Evolutionary conservation across 2,329 filamentous ascomycete species (phyloP).

Genomic region (Colletotrichum navitas): DNA sequence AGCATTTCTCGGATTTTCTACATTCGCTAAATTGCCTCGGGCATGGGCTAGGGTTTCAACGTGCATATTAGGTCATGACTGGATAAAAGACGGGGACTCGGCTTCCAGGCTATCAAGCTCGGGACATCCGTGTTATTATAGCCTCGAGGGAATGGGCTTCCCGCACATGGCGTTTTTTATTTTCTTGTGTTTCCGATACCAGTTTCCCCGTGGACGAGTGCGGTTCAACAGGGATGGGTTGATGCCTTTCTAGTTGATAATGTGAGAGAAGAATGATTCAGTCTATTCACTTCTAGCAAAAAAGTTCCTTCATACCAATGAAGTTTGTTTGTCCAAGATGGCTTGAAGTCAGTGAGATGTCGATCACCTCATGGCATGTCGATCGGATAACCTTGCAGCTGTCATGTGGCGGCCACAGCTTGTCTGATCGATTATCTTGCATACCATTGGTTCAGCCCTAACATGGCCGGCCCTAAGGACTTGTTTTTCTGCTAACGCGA

Average conservation of each 20-base stretch:
- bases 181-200: slow-evolving; percentile 39
- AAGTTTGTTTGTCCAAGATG: neutral
- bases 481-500: slow-evolving; percentile 11
- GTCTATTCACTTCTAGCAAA: slow-evolving; percentile 15
- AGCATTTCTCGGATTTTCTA: slow-evolving; percentile 38
- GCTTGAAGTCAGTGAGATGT: slow-evolving; percentile 27
- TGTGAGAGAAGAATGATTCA: slow-evolving; percentile 37
- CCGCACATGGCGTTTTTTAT: slow-evolving; percentile 39
- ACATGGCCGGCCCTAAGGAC: slow-evolving; percentile 16
- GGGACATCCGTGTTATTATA: slow-evolving; percentile 9
- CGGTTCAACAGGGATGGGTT: slow-evolving; percentile 38
- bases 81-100: slow-evolving; percentile 40
- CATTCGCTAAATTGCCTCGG: slow-evolving; percentile 39
- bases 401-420: slow-evolving; percentile 24
- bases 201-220: slow-evolving; percentile 27
- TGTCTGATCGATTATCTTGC: slow-evolving; percentile 26
- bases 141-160: slow-evolving; percentile 26
- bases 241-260: slow-evolving; percentile 41
- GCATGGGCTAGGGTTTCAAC: slow-evolving; percentile 36
- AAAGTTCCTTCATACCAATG: neutral
- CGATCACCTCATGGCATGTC: slow-evolving; percentile 27
- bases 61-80: slow-evolving; percentile 41
- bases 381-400: slow-evolving; percentile 41
- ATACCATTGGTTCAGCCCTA: slow-evolving; percentile 17
- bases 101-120: slow-evolving; percentile 25